These are phyloP conservation scores for Candida frijolesensis DNA, from an alignment of 1,139 yeast species.

Conservation along the genomic window DNA sequence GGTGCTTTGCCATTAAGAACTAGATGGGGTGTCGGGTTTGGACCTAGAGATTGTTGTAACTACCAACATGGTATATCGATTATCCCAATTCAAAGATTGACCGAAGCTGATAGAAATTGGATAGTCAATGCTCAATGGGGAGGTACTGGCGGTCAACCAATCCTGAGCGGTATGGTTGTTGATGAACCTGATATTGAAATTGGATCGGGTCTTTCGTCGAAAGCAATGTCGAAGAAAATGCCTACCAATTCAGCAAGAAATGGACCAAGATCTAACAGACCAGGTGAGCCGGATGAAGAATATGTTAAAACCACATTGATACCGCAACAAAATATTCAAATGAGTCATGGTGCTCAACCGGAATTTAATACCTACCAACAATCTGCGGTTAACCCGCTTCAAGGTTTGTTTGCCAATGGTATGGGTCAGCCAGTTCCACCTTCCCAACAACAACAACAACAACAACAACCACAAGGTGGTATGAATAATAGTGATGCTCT, in stretches of 20 bases:
- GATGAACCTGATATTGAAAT: slow-evolving; percentile 98
- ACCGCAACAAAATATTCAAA: slow-evolving; percentile 22
- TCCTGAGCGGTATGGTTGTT: slow-evolving; percentile 77
- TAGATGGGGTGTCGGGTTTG: slow-evolving; percentile 99
- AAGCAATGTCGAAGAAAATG: slow-evolving; percentile 86
- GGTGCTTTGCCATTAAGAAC: slow-evolving; percentile 66
- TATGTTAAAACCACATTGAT: slow-evolving; percentile 41
- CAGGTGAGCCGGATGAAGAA: slow-evolving; percentile 58
- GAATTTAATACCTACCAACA: slow-evolving; percentile 38
- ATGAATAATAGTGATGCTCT: slow-evolving; percentile 10
- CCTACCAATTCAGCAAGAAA: slow-evolving; percentile 85
- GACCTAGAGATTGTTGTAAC: slow-evolving; percentile 97
- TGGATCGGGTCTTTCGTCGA: slow-evolving; percentile 91
- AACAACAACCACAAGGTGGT: slow-evolving; percentile 12
- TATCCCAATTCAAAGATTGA: slow-evolving; percentile 81
- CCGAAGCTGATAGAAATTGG: slow-evolving; percentile 95
- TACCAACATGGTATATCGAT: slow-evolving; percentile 88
- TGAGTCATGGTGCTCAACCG: slow-evolving; percentile 36
- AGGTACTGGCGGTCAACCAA: slow-evolving; percentile 91
- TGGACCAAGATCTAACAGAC: slow-evolving; percentile 80
- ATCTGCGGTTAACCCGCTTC: slow-evolving; percentile 51
- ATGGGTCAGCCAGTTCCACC: slow-evolving; percentile 7
- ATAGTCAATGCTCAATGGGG: slow-evolving; percentile 93
- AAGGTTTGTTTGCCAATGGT: slow-evolving; percentile 45
- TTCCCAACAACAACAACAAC: slow-evolving; percentile 16